A percentile compares a stretch with the other conserved stretches of the same genome.
Evolutionary conservation across 768 basidiomycete species (phyloP).

Genomic region (Scleroderma citrinum): DNA sequence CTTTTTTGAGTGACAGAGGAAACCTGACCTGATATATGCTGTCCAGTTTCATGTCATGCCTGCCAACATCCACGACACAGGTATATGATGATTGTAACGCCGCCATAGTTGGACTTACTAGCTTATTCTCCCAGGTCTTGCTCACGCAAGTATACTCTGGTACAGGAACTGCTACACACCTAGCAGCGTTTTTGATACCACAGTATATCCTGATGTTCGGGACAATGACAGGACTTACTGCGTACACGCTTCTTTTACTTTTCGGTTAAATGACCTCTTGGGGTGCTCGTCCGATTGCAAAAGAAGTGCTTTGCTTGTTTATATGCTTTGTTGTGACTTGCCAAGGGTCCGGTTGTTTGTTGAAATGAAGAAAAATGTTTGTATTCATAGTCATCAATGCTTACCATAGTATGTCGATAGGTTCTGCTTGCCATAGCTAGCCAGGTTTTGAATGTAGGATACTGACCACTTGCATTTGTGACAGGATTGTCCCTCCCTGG

Average conservation of each 20-base stretch:
- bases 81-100: constrained; percentile 21
- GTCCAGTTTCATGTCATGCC: neutral
- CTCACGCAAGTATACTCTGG: constrained; percentile 61
- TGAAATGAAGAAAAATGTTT: too few species aligned
- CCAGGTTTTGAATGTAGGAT: too few species aligned
- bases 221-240: constrained; percentile 32
- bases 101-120: neutral
- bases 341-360: too few species aligned
- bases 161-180: constrained; percentile 56
- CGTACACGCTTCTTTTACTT: constrained; percentile 30
- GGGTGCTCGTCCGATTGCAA: neutral
- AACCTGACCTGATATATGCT: neutral
- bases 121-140: constrained; percentile 37
- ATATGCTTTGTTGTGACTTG: too few species aligned
- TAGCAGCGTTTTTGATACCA: constrained; percentile 59
- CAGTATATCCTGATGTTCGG: constrained; percentile 41
- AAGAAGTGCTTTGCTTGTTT: neutral
- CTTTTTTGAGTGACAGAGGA: neutral
- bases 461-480: too few species aligned
- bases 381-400: too few species aligned
- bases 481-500: too few species aligned
- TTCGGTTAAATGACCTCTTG: constrained; percentile 24
- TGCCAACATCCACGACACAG: constrained; percentile 34
- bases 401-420: too few species aligned
- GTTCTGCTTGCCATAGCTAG: too few species aligned